These are phyloP conservation scores for Arxiozyma slooffiae DNA, from an alignment of 1,139 yeast genomes.

Conservation along the genomic window DNA sequence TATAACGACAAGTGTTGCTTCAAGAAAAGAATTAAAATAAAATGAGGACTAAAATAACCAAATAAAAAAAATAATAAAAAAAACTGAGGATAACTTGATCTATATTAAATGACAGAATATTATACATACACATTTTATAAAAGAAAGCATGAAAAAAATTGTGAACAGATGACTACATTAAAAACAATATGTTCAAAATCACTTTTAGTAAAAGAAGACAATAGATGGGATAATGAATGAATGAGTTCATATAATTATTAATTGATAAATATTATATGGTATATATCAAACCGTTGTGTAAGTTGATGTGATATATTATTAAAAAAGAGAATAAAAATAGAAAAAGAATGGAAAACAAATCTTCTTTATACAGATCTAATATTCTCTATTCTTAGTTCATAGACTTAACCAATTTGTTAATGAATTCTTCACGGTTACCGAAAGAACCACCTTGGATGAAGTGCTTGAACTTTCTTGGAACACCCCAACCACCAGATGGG, in stretches of 20 bases:
- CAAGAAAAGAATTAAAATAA: neutral
- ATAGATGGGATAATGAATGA: neutral
- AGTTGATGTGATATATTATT: neutral
- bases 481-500: constrained; percentile 99
- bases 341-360: neutral
- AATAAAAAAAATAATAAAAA: no score
- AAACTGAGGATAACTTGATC: no score
- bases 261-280: constrained; percentile 2
- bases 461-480: constrained; percentile 97
- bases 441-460: constrained; percentile 99
- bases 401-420: constrained; percentile 95
- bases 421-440: constrained; percentile 99
- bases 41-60: neutral
- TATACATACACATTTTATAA: neutral
- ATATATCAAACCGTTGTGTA: neutral
- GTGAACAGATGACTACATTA: neutral
- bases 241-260: constrained; percentile 3
- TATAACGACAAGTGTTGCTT: neutral
- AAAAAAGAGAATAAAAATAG: neutral
- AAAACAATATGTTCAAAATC: no score
- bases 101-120: neutral
- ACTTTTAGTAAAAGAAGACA: no score
- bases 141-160: neutral
- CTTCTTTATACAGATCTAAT: neutral
- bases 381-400: constrained; percentile 56